Evolutionary conservation across 139 green algal genomes (phyloP).

Genomic region (Yamagishiella unicocca): DNA sequence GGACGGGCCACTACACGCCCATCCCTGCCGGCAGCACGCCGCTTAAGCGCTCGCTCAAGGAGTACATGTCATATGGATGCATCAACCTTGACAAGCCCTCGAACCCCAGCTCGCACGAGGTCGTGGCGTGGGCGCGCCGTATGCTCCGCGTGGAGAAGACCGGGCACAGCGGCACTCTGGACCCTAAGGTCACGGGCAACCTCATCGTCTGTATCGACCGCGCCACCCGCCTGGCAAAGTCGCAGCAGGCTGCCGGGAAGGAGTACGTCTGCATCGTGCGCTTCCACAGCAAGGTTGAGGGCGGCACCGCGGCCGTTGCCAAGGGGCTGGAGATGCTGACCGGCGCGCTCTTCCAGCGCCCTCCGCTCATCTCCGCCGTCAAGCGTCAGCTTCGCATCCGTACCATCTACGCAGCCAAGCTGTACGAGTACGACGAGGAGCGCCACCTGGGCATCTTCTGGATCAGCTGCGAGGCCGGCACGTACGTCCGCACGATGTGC

Average conservation of each 20-base stretch:
- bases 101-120: constrained; percentile 98
- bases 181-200: constrained; percentile 96
- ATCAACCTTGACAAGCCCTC: constrained; percentile 99
- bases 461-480: constrained; percentile 97
- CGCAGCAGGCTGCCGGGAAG: constrained; percentile 98
- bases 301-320: constrained; percentile 76
- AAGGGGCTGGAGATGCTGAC: constrained; percentile 85
- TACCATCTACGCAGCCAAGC: constrained; percentile 95
- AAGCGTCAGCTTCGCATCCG: constrained; percentile 98
- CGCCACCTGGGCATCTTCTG: constrained; percentile 97
- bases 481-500: constrained; percentile 97
- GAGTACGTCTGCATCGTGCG: constrained; percentile 97
- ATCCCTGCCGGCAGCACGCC: constrained; percentile 95
- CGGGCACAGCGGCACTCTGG: constrained; percentile 96
- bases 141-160: constrained; percentile 99
- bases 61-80: constrained; percentile 97
- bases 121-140: constrained; percentile 96
- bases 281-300: constrained; percentile 84
- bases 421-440: constrained; percentile 97
- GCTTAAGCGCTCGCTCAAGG: constrained; percentile 87
- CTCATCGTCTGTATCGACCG: constrained; percentile 98
- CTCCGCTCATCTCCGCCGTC: constrained; percentile 98
- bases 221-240: constrained; percentile 98
- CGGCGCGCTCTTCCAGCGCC: constrained; percentile 94
- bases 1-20: constrained; percentile 98